phyloP scores from a whole-genome alignment of 306 rosid genomes.

The Dalbergia oliveri region DNA sequence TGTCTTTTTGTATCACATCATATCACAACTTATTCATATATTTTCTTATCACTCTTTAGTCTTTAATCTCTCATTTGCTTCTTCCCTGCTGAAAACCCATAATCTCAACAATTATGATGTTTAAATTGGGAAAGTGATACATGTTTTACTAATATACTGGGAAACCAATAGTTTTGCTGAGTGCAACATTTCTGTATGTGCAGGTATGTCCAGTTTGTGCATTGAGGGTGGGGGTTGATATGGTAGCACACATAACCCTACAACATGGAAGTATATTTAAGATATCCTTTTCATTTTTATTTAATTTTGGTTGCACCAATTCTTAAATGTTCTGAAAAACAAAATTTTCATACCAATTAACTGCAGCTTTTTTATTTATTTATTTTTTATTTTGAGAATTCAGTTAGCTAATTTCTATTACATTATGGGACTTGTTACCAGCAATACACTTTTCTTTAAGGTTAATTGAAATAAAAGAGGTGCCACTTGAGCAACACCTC shows the following conservation, averaged over 20 bases:
- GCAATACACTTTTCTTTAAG: conserved; percentile 3
- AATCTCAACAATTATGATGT: neutral
- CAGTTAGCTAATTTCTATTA: too few relatives aligned
- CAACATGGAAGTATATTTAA: conserved; percentile 95
- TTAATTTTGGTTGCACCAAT: conserved; percentile 32
- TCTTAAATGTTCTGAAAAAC: conserved; percentile 24
- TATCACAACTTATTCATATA: too few relatives aligned
- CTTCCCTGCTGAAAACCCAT: neutral
- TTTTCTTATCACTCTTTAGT: neutral
- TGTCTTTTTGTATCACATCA: too few relatives aligned
- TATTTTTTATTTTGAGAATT: too few relatives aligned
- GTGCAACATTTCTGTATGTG: conserved; percentile 32
- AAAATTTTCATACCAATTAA: neutral
- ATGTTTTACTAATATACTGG: neutral
- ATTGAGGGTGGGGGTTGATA: conserved; percentile 94
- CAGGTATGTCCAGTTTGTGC: conserved; percentile 98
- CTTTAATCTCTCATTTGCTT: neutral
- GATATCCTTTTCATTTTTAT: conserved; percentile 74
- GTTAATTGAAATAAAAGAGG: neutral
- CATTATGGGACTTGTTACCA: conserved; percentile 36
- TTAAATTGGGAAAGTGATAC: neutral
- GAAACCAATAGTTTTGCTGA: conserved; percentile 42
- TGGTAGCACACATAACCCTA: conserved; percentile 94
- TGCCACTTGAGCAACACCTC: too few relatives aligned
- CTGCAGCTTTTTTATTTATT: too few relatives aligned